Evolutionary conservation across 768 basidiomycete species (phyloP).

Genomic region (Lactarius sanguifluus): DNA sequence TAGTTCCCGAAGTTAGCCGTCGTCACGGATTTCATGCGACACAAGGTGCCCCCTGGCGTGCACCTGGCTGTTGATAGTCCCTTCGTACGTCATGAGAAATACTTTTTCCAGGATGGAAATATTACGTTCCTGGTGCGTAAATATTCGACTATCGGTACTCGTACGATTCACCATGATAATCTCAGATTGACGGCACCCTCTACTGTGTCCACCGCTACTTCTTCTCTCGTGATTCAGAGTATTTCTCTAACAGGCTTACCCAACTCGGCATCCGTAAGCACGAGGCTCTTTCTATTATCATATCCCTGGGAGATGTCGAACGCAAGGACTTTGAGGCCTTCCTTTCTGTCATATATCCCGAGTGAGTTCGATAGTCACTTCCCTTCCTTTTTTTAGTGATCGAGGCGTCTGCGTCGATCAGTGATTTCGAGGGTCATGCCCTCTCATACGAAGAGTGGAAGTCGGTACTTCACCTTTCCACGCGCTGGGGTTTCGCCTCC

Average conservation of each 20-base stretch:
- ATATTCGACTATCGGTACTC: not conserved
- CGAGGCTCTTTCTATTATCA: constrained; percentile 16
- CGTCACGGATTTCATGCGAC: not conserved
- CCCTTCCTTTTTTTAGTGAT: not conserved
- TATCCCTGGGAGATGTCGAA: constrained; percentile 22
- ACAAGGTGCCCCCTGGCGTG: not conserved
- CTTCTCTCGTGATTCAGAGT: constrained; percentile 23
- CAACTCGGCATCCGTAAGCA: constrained; percentile 20
- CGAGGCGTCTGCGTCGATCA: not conserved
- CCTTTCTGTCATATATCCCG: constrained; percentile 30
- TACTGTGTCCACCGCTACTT: constrained; percentile 27
- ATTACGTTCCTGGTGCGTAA: constrained; percentile 25
- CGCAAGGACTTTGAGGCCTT: constrained; percentile 27
- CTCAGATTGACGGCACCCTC: constrained; percentile 21
- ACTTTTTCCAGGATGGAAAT: constrained; percentile 28
- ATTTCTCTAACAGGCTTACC: constrained; percentile 19
- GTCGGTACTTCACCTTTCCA: constrained; percentile 28
- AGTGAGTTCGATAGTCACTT: constrained; percentile 13
- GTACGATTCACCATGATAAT: not conserved
- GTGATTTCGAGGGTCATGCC: constrained; percentile 21
- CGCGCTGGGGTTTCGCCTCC: constrained; percentile 28
- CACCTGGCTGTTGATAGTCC: constrained; percentile 2
- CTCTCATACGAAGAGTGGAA: constrained; percentile 29
- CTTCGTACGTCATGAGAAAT: constrained; percentile 23
- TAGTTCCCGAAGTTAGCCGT: constrained; percentile 1